Conservation (phyloP, 225 moss, liverwort and hornwort species). For the Polytrichum commune region DNA sequence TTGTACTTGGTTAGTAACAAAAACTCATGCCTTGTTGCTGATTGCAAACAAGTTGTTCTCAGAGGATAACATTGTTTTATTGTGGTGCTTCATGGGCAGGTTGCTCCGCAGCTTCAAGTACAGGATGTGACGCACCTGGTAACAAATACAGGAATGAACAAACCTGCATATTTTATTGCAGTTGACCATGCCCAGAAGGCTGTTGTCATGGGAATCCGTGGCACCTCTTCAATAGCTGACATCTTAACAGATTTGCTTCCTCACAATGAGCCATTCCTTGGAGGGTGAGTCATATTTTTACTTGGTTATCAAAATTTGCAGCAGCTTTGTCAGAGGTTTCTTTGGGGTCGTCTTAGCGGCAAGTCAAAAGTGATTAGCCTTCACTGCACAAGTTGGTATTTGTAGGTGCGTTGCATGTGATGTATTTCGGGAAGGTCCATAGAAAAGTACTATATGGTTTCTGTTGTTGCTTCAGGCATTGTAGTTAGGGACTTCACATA, state of each 20-base stretch:
- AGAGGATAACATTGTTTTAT: background rate
- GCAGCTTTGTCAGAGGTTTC: background rate
- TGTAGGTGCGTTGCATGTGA: background rate
- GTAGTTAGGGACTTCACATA: too few species aligned
- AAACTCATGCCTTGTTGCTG: background rate
- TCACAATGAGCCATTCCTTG: slow-evolving; percentile 63
- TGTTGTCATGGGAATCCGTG: slow-evolving; percentile 77
- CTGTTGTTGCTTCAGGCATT: background rate
- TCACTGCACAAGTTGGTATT: background rate
- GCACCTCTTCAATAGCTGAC: slow-evolving; percentile 76
- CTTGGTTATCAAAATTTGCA: background rate
- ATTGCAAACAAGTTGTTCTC: background rate
- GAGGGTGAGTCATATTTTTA: slow-evolving; percentile 49
- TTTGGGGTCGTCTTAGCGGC: too few species aligned
- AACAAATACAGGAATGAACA: slow-evolving; percentile 53
- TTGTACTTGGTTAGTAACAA: background rate
- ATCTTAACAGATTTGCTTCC: slow-evolving; percentile 87
- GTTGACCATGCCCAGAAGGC: slow-evolving; percentile 48
- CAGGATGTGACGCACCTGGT: slow-evolving; percentile 55
- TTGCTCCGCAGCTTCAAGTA: slow-evolving; percentile 43
- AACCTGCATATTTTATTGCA: slow-evolving; percentile 78
- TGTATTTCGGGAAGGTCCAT: background rate
- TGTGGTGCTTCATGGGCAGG: background rate
- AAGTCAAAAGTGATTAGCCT: background rate
- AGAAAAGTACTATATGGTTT: background rate